Base-by-base conservation (phyloP, 1,284 basidiomycete species). In the Rhodotorula sp. region DNA sequence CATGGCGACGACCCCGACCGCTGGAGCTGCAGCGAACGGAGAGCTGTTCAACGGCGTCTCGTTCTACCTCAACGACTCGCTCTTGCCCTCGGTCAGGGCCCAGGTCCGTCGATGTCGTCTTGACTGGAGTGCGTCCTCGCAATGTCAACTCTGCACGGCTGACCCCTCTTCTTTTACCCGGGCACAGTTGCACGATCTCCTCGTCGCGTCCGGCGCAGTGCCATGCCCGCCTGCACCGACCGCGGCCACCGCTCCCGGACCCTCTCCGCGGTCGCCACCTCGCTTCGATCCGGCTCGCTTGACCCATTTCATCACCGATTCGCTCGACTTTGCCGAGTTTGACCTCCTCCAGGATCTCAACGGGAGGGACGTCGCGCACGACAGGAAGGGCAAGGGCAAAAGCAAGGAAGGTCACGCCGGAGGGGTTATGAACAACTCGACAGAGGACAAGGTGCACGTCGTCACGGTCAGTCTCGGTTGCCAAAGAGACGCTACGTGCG, bases 261-360 rank as follows among this genome's bases (percentile, higher is more conserved):
- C 53, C 26, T 8, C 46, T 60, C 49, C 10, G 55, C 37, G 12
- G 44, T 51, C 33, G 4, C 54, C 44, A 8, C 62, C 66, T 3
- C 65, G 71, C 6, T 73, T 73, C 69, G 68, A 73, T 56, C 54
- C 33, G 8, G n/a, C 37, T 6, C 37, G 66, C 63, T 78, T 81
- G 56, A 82, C 81, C 6, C 81, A 83, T 67, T 77, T 83, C 65
- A 78, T 84, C 68, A 85, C 87, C 24, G 83, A 85, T 77, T 83
- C 86, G 20, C 77, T 82, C 58, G 81, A 84, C 60, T 88, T 88
- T 75, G 85, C 86, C 56, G 85, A 87, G 20, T 77, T 77, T 61
- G 49, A 45, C 7, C 37, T 59, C n/a, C 12, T 69, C n/a, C 17
- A 29, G 33, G 20, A 55, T 2, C 53, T 44, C 12, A 42, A 49